Evolutionary conservation across 495 filamentous ascomycete species (phyloP), one percentile per base, ranked within the genome.

Genomic region (Glonium stellatum): DNA sequence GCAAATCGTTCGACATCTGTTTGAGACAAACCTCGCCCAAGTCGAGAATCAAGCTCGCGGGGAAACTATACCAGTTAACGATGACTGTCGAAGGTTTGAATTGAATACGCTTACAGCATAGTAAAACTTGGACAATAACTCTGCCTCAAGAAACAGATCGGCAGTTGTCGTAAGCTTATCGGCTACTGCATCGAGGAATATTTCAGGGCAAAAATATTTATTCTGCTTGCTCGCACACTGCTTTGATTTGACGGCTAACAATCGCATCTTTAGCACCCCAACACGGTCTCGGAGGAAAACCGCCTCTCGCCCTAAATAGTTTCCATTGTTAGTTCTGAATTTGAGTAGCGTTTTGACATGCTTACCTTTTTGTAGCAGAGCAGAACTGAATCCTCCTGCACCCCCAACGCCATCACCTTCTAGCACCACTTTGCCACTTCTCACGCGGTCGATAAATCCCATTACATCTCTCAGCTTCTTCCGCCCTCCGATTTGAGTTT

Each of bases 111-210:
- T 65, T 66, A 75, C 72, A 69, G 92, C 86, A 70, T 95, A 92
- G 76, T 96, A 96, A 67, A 97, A 99, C 69, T 97, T 95, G 4
- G 88, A 90, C 42, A 99, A 80, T 25, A 99, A 81, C 76, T 99
- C 93, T 37, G 97, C 95, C 65, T 99, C 96, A 10, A 99, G 82
- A 79, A 99, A 99, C 0, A 99, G 82, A 10, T 97, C 95, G 11
- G 93, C 92, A 0, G 92, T 97, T 3, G 88, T 84, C 15, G 91
- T 91, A 57, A 99, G 85, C 74, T 97, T 96, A 67, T 95, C 88
- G 31, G 93, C 90, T 11, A 97, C 93, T 10, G 95, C 89, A 70
- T 99, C 93, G 27, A 99, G 84, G 79, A 99, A 97, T 58, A 97
- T 80, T 72, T 99, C 93, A 0, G 93, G 93, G 71, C 93, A 99